These are phyloP conservation scores for Rhynchospora breviuscula DNA, from an alignment of 176 grass and related monocot genomes.

Conservation along the genomic window DNA sequence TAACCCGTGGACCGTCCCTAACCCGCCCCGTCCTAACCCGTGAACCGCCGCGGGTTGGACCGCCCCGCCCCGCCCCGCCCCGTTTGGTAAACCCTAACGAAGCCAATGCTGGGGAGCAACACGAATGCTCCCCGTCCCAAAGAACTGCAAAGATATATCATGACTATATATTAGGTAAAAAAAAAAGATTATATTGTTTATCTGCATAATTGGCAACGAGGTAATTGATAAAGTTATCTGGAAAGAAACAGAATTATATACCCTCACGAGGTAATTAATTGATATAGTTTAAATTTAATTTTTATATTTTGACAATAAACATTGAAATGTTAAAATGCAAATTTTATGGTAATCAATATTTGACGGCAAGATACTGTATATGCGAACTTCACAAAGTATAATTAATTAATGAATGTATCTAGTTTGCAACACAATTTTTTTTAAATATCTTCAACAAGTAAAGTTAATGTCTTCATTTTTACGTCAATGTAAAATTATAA, in stretches of 20 bases:
- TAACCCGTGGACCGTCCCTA: too few species aligned
- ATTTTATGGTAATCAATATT: neutral
- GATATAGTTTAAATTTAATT: neutral
- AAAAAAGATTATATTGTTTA: neutral
- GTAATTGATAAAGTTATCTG: neutral
- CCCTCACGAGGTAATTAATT: neutral
- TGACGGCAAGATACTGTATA: too few species aligned
- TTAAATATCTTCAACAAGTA: too few species aligned
- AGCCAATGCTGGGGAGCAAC: conserved; percentile 11
- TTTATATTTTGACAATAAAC: neutral
- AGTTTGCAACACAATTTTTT: too few species aligned
- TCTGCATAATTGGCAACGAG: neutral
- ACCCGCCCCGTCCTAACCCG: too few species aligned
- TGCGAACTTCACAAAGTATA: too few species aligned
- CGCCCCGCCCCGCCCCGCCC: too few species aligned
- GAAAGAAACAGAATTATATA: neutral
- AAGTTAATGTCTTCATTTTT: too few species aligned
- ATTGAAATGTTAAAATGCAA: neutral
- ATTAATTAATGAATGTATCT: too few species aligned
- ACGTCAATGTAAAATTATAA: too few species aligned
- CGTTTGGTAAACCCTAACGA: too few species aligned
- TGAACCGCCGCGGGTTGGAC: too few species aligned
- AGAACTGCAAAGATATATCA: conserved; percentile 5
- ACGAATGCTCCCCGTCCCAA: neutral
- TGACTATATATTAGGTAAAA: neutral